These are phyloP conservation scores for Diacronema lutheri DNA, from an alignment of 78 protist genomes.

Conservation along the genomic window DNA sequence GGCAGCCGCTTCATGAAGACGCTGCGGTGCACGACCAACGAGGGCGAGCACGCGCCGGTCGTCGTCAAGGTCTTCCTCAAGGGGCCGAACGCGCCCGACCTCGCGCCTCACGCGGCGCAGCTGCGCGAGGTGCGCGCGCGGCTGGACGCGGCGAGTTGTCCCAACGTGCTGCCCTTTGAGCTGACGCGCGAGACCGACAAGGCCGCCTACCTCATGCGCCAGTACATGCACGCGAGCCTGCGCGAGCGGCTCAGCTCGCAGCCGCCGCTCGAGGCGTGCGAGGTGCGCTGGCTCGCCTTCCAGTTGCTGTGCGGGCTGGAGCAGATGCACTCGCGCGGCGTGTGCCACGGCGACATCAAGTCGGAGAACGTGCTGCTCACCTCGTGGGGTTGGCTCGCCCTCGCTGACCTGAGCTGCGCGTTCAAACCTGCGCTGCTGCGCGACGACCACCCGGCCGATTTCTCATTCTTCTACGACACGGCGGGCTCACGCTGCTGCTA, in stretches of 20 bases:
- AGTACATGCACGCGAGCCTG: conserved; percentile 54
- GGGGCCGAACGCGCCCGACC: conserved; percentile 13
- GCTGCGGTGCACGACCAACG: neutral
- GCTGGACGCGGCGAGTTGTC: neutral
- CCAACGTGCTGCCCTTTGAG: conserved; percentile 73
- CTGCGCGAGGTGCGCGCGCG: neutral
- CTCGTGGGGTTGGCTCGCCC: conserved; percentile 66
- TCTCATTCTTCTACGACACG: conserved; percentile 82
- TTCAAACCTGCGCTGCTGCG: conserved; percentile 60
- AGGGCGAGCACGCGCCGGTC: conserved; percentile 41
- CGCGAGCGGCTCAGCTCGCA: conserved; percentile 72
- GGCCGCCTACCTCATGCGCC: conserved; percentile 74
- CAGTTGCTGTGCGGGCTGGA: conserved; percentile 75
- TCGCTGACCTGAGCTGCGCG: neutral
- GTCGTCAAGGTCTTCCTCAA: conserved; percentile 75
- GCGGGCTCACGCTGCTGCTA: conserved; percentile 77
- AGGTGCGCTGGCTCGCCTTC: conserved; percentile 77
- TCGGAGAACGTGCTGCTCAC: conserved; percentile 78
- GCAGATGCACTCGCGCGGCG: conserved; percentile 39
- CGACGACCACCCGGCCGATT: conserved; percentile 83
- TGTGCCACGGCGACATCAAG: conserved; percentile 72
- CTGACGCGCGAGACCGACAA: conserved; percentile 61
- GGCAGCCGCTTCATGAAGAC: conserved; percentile 44
- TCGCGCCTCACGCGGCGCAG: conserved; percentile 29
- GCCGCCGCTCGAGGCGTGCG: conserved; percentile 71